A percentile compares a stretch with the other conserved stretches of the same genome.
Conservation (phyloP, 805 yeast genomes). For the Blastobotrys parvus region DNA sequence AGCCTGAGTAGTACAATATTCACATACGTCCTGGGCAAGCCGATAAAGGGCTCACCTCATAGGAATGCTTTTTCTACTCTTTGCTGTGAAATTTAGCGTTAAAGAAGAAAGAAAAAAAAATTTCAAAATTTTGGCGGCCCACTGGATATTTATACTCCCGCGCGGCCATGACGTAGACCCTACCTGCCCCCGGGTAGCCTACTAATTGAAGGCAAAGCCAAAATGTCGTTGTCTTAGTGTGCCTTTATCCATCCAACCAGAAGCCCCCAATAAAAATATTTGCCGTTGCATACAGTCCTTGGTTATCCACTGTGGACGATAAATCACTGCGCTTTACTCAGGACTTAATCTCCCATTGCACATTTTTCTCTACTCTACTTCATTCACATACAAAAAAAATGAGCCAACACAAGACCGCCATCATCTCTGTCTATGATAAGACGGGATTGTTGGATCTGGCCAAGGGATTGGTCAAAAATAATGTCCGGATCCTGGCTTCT, state of each 20-base stretch:
- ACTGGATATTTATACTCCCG: neutral
- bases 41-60: conserved; percentile 29
- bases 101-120: conserved; percentile 1
- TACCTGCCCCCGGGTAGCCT: neutral
- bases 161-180: neutral
- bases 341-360: conserved; percentile 2
- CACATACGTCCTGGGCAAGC: conserved; percentile 31
- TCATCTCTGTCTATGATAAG: conserved; percentile 93
- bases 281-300: neutral
- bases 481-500: conserved; percentile 88
- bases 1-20: conserved; percentile 32
- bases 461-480: conserved; percentile 81
- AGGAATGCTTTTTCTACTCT: conserved; percentile 29
- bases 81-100: conserved; percentile 26
- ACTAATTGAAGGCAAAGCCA: too few species aligned
- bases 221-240: neutral
- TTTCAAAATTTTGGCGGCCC: neutral
- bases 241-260: neutral
- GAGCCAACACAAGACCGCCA: conserved; percentile 63
- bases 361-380: too few species aligned
- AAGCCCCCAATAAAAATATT: neutral
- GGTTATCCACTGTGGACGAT: neutral
- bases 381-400: neutral
- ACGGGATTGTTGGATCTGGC: conserved; percentile 95
- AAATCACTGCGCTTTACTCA: neutral